These are phyloP conservation scores for Bruguiera gymnorhiza DNA, from an alignment of 345 rosid species.

Conservation along the genomic window DNA sequence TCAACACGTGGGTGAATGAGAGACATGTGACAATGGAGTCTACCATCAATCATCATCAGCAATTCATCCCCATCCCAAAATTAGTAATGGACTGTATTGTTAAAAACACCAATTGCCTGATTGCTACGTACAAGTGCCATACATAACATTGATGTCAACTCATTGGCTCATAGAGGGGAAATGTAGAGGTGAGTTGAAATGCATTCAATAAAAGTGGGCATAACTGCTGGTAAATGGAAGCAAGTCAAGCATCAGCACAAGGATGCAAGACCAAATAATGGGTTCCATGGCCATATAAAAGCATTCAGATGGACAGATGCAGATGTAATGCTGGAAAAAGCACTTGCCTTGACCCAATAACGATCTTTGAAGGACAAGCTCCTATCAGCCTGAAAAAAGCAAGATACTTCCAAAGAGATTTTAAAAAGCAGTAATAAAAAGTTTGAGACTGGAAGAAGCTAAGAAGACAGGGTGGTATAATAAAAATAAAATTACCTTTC, in stretches of 20 bases:
- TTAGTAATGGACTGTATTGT: no score
- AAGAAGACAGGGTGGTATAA: neutral
- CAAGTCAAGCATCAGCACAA: neutral
- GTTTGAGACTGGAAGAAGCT: neutral
- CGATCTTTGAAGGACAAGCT: constrained; percentile 70
- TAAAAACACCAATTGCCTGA: no score
- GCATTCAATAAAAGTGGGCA: neutral
- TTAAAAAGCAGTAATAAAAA: no score
- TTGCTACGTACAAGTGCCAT: no score
- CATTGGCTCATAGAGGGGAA: no score
- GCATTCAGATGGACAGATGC: neutral
- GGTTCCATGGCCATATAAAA: neutral
- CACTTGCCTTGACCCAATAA: constrained; percentile 96
- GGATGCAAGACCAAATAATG: neutral
- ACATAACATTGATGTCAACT: no score
- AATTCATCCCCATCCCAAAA: no score
- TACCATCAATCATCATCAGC: no score
- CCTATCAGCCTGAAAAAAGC: constrained; percentile 56
- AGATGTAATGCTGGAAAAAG: constrained; percentile 2
- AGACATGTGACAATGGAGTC: no score
- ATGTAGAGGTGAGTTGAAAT: neutral
- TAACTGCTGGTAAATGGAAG: neutral
- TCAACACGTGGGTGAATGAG: no score
- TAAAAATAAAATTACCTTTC: constrained; percentile 50
- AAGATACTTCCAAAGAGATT: neutral